Percentiles rank a stretch among this genome's conserved stretches.
Evolutionary conservation across 129 eudicot genomes (phyloP).

Genomic region (Kitagawia praeruptora): DNA sequence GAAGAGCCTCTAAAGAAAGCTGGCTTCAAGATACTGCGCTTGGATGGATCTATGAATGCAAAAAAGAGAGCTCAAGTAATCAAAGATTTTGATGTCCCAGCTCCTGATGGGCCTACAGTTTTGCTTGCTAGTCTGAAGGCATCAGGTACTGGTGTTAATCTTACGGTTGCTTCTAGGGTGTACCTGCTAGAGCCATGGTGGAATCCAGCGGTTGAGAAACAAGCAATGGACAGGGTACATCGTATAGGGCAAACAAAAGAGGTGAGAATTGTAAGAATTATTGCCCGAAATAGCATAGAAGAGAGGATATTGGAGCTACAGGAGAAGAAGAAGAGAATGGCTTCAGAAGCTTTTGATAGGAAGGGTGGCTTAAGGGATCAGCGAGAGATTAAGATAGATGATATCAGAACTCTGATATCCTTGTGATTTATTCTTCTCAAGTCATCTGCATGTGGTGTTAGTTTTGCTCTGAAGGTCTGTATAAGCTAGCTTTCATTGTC

Average conservation of each 20-base stretch:
- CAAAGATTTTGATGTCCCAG: slow-evolving; percentile 37
- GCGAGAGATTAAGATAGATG: slow-evolving; percentile 48
- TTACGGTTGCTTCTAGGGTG: slow-evolving; percentile 68
- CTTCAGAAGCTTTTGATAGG: slow-evolving; percentile 55
- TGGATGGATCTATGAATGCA: slow-evolving; percentile 76
- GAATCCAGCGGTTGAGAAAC: slow-evolving; percentile 93
- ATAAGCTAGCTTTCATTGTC: background rate
- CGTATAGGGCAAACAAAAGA: slow-evolving; percentile 76
- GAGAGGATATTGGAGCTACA: slow-evolving; percentile 69
- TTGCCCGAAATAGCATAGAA: slow-evolving; percentile 70
- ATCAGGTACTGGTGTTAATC: slow-evolving; percentile 71
- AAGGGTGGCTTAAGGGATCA: slow-evolving; percentile 42
- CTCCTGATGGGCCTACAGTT: slow-evolving; percentile 57
- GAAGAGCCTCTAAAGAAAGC: slow-evolving; percentile 69
- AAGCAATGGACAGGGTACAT: slow-evolving; percentile 93
- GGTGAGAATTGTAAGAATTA: slow-evolving; percentile 70
- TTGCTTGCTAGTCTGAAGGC: slow-evolving; percentile 90
- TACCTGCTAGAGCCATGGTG: slow-evolving; percentile 98
- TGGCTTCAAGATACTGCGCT: slow-evolving; percentile 62
- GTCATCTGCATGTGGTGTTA: background rate
- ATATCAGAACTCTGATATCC: slow-evolving; percentile 67
- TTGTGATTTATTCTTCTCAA: slow-evolving; percentile 22
- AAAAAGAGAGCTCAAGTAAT: slow-evolving; percentile 54
- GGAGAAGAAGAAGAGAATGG: slow-evolving; percentile 58
- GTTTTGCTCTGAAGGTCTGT: background rate